Evolutionary conservation across 2,329 filamentous ascomycete species (phyloP), one percentile per base, ranked within the genome.

Genomic region (Didymellaceae sp.): DNA sequence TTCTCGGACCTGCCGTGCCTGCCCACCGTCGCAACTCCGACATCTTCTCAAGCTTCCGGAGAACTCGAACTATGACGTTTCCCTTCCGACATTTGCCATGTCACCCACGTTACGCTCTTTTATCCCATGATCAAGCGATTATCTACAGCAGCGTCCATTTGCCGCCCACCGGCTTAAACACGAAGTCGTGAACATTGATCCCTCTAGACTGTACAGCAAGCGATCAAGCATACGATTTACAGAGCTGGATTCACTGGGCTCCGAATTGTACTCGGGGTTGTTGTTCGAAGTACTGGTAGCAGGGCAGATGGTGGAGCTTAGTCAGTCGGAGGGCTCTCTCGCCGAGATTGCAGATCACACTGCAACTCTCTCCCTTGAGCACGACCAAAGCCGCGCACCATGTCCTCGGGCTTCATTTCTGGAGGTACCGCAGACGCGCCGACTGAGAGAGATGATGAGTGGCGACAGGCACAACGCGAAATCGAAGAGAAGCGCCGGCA

Each of bases 391-490:
- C 25, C 20, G 25, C 34, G 22, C 34, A 37, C 35, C 45, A 72
- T 71, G 68, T 66, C 80, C 70, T 80, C 78, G 18, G 77, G 79
- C 41, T 82, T 82, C 62, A 76, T 82, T 26, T 78, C 78, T 31
- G 80, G 76, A n/a, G 79, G 79, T 22, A 78, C 75, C 1, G 65
- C 70, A 20, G 78, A 80, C 48, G 65, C 75, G 18, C 70, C 71
- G 21, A 58, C 53, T 7, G 62, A 71, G 51, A 74, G 77, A 59
- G 76, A 80, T 55, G 75, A 76, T 25, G 85, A 85, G 52, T 90
- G 88, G 87, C 81, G 83, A 57, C 76, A 78, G 25, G 87, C 86
- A 10, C 83, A 88, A 70, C 74, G 77, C 35, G 82, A 88, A 55
- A 78, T 91, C 14, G 86, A 88, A 14, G 80, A 80, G 9, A 82